Base-by-base conservation (phyloP, 139 green algal genomes). In the Mychonastes homosphaera region DNA sequence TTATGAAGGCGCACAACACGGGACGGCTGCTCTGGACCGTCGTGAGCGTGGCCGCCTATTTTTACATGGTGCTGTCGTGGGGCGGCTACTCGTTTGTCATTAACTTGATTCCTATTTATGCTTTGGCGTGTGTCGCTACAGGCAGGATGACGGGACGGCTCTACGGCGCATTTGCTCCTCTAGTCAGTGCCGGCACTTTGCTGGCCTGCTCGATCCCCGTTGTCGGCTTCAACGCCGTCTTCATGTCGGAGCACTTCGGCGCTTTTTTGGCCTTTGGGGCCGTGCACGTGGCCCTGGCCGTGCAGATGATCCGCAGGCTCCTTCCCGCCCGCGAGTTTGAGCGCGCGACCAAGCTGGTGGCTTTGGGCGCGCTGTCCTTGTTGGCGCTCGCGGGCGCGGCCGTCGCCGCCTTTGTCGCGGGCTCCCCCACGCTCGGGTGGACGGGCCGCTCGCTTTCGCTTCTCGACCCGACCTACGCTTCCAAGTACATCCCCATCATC, bases 31-130 rank as follows among this genome's bases (percentile, higher is more conserved):
- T 68, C 10, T 96, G 84, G 75, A 80, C 81, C 3, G 83, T 79
- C 2, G 71, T 70, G 7, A 74, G 73, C 19, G 75, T 78, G 45
- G 43, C 79, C 28, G 66, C 78, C 8, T 95, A 92, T 73, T 72
- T 82, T 32, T 95, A 95, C 74, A 95, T 95, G 87, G 87, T 80
- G 36, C 67, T 86, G 53, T 85, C 74, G 2, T 97, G 90, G 90
- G 90, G 90, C 23, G 90, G 91, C 39, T 97, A 97, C 76, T 84
- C 83, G n/a, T 97, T 98, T 78, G 89, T 98, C 65, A 94, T 95
- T 80, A 97, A 97, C 75, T 71, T 97, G 48, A 65, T 97, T 49
- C 89, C 87, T 26, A 91, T 98, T 46, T 92, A 97, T 76, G 87
- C 77, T 55, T 69, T 98, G 39, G 84, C 83, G 5, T 87, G 72